Conservation (phyloP, 106 monocot genomes). For the Triglochin maritima region DNA sequence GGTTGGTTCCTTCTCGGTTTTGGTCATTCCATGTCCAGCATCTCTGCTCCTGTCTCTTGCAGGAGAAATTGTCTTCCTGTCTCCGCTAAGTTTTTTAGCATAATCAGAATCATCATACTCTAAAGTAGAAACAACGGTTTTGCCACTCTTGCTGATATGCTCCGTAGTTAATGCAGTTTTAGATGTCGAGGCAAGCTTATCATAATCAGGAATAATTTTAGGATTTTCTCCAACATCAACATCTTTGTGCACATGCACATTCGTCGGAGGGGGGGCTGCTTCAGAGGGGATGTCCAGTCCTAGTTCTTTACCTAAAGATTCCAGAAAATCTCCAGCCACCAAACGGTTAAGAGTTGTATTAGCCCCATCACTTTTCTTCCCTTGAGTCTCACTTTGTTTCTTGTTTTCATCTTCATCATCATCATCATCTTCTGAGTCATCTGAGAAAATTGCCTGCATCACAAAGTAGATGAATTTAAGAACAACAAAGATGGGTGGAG, state of each 20-base stretch:
- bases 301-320: conserved; percentile 86
- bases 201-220: conserved; percentile 1
- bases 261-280: conserved; percentile 4
- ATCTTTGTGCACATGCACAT: background rate
- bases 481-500: too few species aligned
- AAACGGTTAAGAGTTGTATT: conserved; percentile 77
- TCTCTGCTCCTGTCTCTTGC: background rate
- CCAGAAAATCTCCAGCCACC: conserved; percentile 86
- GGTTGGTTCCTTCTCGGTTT: conserved; percentile 5
- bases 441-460: conserved; percentile 87
- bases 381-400: conserved; percentile 12
- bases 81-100: background rate
- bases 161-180: background rate
- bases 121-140: background rate
- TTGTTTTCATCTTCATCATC: conserved; percentile 12
- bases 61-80: background rate
- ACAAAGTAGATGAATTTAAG: too few species aligned
- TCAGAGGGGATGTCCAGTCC: conserved; percentile 65
- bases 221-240: background rate
- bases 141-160: background rate
- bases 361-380: conserved; percentile 61
- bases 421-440: conserved; percentile 65
- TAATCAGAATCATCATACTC: conserved; percentile 7
- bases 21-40: background rate
- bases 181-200: background rate